Percentiles rank a stretch among this genome's conserved stretches.
Evolutionary conservation across 768 basidiomycete genomes (phyloP).

Genomic region (Boletellus ananas): DNA sequence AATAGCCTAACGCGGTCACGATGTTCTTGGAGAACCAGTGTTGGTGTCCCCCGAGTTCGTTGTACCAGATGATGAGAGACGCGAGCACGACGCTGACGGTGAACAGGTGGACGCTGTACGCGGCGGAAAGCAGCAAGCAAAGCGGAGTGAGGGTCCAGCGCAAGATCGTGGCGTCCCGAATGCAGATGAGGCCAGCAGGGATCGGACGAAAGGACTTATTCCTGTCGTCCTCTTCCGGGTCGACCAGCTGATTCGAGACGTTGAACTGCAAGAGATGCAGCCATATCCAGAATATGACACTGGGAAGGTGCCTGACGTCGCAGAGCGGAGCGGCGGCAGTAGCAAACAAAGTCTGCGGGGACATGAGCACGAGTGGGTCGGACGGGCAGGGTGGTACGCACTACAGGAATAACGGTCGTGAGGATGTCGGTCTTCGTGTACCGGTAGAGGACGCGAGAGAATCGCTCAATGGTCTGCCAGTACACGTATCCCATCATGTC

Average conservation of each 20-base stretch:
- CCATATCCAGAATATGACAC: constrained; percentile 43
- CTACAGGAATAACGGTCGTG: constrained; percentile 28
- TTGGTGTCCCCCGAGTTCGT: constrained; percentile 30
- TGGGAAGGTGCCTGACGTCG: constrained; percentile 16
- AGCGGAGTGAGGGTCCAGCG: constrained; percentile 35
- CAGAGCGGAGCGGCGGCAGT: constrained; percentile 31
- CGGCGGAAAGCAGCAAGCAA: constrained; percentile 36
- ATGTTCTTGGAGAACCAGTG: constrained; percentile 35
- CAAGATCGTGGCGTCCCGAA: constrained; percentile 33
- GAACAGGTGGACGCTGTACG: constrained; percentile 31
- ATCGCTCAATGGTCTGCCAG: constrained; percentile 10
- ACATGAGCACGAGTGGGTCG: neutral
- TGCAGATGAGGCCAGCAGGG: constrained; percentile 41
- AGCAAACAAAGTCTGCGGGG: constrained; percentile 33
- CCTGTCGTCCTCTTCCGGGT: constrained; percentile 39
- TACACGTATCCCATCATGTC: constrained; percentile 16
- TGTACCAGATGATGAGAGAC: constrained; percentile 35
- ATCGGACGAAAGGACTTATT: constrained; percentile 47
- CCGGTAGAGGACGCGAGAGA: constrained; percentile 18
- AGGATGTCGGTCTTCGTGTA: constrained; percentile 25
- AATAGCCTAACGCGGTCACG: constrained; percentile 36
- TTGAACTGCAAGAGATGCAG: constrained; percentile 45
- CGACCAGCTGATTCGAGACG: constrained; percentile 40
- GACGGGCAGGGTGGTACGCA: neutral
- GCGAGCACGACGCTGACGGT: constrained; percentile 29